A percentile compares a stretch with the other conserved stretches of the same genome.
Evolutionary conservation across 306 rosid genomes (phyloP).

Genomic region (Prunus dulcis): DNA sequence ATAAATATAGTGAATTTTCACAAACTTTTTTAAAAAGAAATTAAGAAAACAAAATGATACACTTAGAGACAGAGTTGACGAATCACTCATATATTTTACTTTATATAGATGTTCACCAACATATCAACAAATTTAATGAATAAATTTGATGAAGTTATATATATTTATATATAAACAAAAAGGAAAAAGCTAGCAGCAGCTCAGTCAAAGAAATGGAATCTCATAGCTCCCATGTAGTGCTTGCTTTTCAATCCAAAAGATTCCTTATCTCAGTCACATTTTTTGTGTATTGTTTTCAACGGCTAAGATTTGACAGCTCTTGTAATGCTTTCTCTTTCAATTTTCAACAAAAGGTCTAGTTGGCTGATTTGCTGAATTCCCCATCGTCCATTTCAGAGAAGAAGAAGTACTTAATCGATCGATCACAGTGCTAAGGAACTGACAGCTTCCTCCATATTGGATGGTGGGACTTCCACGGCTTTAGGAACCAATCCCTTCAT

Average conservation of each 20-base stretch:
- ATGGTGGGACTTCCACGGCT: conserved; percentile 11
- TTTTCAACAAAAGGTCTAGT: background rate
- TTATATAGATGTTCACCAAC: no score
- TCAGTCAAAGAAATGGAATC: background rate
- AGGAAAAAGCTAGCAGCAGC: no score
- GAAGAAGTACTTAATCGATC: background rate
- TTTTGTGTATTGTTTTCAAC: background rate
- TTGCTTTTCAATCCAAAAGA: background rate
- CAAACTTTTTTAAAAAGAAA: no score
- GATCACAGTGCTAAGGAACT: background rate
- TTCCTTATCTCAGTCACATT: background rate
- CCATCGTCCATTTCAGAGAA: conserved; percentile 8
- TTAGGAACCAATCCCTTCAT: conserved; percentile 12
- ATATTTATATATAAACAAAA: no score
- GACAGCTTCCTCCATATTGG: background rate
- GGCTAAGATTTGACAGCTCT: conserved; percentile 2
- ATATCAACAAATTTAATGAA: no score
- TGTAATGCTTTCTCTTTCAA: background rate
- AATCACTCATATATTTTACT: no score
- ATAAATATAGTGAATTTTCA: no score
- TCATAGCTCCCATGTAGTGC: background rate
- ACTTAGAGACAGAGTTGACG: no score
- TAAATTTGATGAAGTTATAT: no score
- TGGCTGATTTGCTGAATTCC: background rate
- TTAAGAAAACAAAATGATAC: no score